Evolutionary conservation across 768 basidiomycete species (phyloP).

Genomic region (Termitomyces sp.): DNA sequence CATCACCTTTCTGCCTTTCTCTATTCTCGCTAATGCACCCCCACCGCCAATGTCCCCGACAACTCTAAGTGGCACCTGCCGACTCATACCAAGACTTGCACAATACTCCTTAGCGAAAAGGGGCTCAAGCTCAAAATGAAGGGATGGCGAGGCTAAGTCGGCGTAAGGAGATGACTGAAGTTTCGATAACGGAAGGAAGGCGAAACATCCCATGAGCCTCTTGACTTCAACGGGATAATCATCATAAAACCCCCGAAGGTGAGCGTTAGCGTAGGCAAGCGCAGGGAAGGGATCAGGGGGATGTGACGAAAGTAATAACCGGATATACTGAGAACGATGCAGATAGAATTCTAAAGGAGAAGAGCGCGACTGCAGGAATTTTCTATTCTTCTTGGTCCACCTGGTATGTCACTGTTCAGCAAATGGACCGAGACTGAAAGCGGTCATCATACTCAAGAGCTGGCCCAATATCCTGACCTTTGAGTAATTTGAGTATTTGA

Average conservation of each 20-base stretch:
- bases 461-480: conserved; percentile 58
- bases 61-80: conserved; percentile 81
- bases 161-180: conserved; percentile 70
- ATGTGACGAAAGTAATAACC: conserved; percentile 59
- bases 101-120: conserved; percentile 90
- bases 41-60: conserved; percentile 92
- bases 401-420: conserved; percentile 31
- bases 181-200: conserved; percentile 63
- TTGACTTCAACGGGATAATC: conserved; percentile 60
- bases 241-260: conserved; percentile 57
- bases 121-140: conserved; percentile 75
- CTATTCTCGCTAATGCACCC: conserved; percentile 85
- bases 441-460: conserved; percentile 59
- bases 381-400: conserved; percentile 67
- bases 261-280: conserved; percentile 66
- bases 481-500: conserved; percentile 61
- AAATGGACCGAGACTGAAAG: not conserved
- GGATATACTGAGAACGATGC: conserved; percentile 87
- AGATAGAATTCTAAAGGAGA: conserved; percentile 88
- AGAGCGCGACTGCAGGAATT: conserved; percentile 59
- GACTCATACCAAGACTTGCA: conserved; percentile 79
- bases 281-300: conserved; percentile 54
- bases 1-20: conserved; percentile 93
- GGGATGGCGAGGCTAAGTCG: conserved; percentile 62
- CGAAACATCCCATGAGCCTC: conserved; percentile 63